These are phyloP conservation scores for Glycine latifolia DNA, from an alignment of 306 rosid species.

Conservation along the genomic window DNA sequence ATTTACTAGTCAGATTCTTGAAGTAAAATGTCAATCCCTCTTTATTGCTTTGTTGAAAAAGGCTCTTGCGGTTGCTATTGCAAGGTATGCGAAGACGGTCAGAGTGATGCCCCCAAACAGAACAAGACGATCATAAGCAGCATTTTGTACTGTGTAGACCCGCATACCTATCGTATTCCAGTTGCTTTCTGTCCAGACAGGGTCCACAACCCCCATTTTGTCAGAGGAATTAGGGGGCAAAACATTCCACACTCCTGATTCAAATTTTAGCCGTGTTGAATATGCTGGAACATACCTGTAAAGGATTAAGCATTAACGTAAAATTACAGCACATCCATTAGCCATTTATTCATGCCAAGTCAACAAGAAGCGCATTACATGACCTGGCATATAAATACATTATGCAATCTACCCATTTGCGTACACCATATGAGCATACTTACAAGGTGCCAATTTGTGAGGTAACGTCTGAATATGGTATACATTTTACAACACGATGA, in stretches of 20 bases:
- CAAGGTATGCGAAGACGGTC: constrained; percentile 73
- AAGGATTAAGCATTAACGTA: constrained; percentile 24
- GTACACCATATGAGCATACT: constrained; percentile 21
- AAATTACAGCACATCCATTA: constrained; percentile 21
- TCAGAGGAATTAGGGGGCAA: constrained; percentile 80
- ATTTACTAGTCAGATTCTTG: constrained; percentile 19
- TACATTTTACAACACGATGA: neutral
- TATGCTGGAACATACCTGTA: constrained; percentile 95
- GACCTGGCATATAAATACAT: neutral
- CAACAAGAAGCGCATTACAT: constrained; percentile 21
- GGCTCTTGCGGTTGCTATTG: constrained; percentile 62
- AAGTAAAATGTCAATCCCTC: constrained; percentile 63
- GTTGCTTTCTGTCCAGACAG: constrained; percentile 96
- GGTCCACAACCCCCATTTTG: constrained; percentile 72
- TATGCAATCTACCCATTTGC: constrained; percentile 23
- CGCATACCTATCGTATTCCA: constrained; percentile 85
- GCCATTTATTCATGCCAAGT: constrained; percentile 41
- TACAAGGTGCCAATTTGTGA: neutral
- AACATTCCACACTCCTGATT: constrained; percentile 78
- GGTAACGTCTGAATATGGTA: neutral
- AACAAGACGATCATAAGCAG: constrained; percentile 69
- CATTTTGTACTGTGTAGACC: constrained; percentile 67
- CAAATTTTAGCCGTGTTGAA: constrained; percentile 75
- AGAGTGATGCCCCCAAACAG: constrained; percentile 71
- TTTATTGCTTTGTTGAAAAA: constrained; percentile 69